A percentile compares a stretch with the other conserved stretches of the same genome.
phyloP scores from a whole-genome alignment of 345 rosid genomes.

The Durio zibethinus region DNA sequence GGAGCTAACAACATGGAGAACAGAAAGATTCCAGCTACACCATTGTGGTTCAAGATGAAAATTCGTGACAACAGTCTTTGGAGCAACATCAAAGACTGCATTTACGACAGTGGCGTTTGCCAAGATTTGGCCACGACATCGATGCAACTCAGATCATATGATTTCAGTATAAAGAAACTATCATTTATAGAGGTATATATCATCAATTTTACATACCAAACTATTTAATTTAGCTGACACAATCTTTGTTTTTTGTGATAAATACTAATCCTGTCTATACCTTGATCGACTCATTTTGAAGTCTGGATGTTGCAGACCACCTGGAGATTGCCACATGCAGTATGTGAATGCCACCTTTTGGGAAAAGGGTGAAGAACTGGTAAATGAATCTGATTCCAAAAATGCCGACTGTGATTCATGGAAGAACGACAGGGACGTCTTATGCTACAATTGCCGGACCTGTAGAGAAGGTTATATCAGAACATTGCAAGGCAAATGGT shows the following conservation, averaged over 20 bases:
- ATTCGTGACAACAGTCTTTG: constrained; percentile 41
- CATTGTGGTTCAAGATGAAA: constrained; percentile 52
- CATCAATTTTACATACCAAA: background rate
- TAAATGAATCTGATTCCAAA: background rate
- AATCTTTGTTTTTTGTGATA: background rate
- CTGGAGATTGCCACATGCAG: constrained; percentile 51
- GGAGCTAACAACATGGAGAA: constrained; percentile 55
- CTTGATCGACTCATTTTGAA: constrained; percentile 11
- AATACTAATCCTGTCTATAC: background rate
- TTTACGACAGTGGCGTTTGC: constrained; percentile 46
- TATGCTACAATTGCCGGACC: constrained; percentile 60
- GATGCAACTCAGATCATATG: constrained; percentile 27
- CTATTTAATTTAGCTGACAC: background rate
- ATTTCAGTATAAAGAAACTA: constrained; percentile 37
- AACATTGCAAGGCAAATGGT: constrained; percentile 56
- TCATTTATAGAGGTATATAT: constrained; percentile 65
- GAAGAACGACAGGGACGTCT: constrained; percentile 38
- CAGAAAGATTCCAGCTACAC: constrained; percentile 46
- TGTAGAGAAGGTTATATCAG: constrained; percentile 56
- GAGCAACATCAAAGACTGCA: constrained; percentile 60
- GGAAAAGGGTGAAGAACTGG: constrained; percentile 30
- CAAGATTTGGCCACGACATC: constrained; percentile 36
- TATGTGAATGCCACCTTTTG: constrained; percentile 61
- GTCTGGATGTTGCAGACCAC: constrained; percentile 85
- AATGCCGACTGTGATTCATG: constrained; percentile 50